phyloP scores from a whole-genome alignment of 352 stramenopile genomes.

The Pythium insidiosum region DNA sequence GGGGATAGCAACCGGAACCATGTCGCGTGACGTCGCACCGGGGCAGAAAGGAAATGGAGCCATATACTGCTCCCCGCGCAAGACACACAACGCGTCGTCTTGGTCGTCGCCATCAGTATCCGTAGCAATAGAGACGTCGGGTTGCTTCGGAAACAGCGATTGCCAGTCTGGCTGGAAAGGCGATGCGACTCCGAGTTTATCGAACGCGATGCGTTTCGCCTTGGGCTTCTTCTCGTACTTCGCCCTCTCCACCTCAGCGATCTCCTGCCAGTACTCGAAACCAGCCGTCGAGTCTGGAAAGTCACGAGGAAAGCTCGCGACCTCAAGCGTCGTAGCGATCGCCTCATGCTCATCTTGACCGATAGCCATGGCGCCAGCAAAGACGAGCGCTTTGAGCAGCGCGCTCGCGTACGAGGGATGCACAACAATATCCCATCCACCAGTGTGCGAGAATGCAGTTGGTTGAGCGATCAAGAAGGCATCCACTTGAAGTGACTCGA shows the following conservation, averaged over 20 bases:
- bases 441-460: slow-evolving; percentile 28
- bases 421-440: slow-evolving; percentile 67
- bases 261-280: slow-evolving; percentile 39
- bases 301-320: slow-evolving; percentile 66
- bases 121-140: too few relatives aligned
- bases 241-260: slow-evolving; percentile 11
- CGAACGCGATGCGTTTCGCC: slow-evolving; percentile 53
- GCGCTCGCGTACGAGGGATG: slow-evolving; percentile 25
- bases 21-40: not conserved
- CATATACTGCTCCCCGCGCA: slow-evolving; percentile 62
- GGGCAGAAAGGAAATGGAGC: slow-evolving; percentile 55
- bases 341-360: slow-evolving; percentile 64
- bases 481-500: too few relatives aligned
- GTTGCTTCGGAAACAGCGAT: slow-evolving; percentile 46
- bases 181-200: slow-evolving; percentile 43
- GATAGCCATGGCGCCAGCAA: slow-evolving; percentile 57
- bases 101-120: slow-evolving; percentile 8
- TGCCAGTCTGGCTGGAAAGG: slow-evolving; percentile 61
- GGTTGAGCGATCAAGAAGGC: slow-evolving; percentile 35
- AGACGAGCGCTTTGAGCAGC: slow-evolving; percentile 58
- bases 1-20: slow-evolving; percentile 45
- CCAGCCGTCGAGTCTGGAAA: slow-evolving; percentile 63
- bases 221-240: slow-evolving; percentile 50
- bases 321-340: slow-evolving; percentile 36
- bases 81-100: slow-evolving; percentile 28